phyloP scores from a whole-genome alignment of 1,284 basidiomycete genomes.

The Earliella scabrosa region DNA sequence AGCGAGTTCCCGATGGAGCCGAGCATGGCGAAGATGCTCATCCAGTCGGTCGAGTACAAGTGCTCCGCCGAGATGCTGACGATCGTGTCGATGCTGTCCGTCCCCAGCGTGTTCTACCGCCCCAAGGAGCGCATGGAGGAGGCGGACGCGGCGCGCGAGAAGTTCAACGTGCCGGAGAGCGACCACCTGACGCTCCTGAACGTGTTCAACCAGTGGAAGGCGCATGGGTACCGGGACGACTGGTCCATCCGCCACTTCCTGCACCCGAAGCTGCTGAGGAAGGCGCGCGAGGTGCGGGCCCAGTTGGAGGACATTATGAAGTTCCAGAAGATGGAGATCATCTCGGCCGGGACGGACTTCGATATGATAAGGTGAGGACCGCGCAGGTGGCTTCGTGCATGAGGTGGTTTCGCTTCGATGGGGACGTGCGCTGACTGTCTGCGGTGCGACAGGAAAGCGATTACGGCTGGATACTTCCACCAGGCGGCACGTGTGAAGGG shows the following conservation, averaged over 20 bases:
- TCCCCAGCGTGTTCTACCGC: slow-evolving; percentile 95
- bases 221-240: slow-evolving; percentile 91
- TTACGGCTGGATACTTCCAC: slow-evolving; percentile 98
- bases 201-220: slow-evolving; percentile 98
- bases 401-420: background rate
- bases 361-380: slow-evolving; percentile 82
- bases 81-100: slow-evolving; percentile 98
- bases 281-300: slow-evolving; percentile 94
- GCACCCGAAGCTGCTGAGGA: slow-evolving; percentile 94
- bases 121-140: slow-evolving; percentile 97
- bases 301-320: slow-evolving; percentile 99
- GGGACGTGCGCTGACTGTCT: background rate
- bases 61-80: slow-evolving; percentile 97
- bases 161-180: slow-evolving; percentile 98
- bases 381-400: background rate
- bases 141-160: slow-evolving; percentile 94
- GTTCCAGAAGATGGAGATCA: slow-evolving; percentile 91
- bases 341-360: slow-evolving; percentile 94
- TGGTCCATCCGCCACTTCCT: slow-evolving; percentile 96
- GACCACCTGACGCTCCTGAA: slow-evolving; percentile 97
- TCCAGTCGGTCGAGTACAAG: slow-evolving; percentile 91
- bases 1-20: slow-evolving; percentile 99
- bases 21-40: slow-evolving; percentile 98
- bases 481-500: slow-evolving; percentile 98
- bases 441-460: slow-evolving; percentile 78